A percentile compares a stretch with the other conserved stretches of the same genome.
These are phyloP conservation scores for Colletotrichum scovillei DNA, from an alignment of 2,329 filamentous ascomycete species.

Conservation along the genomic window DNA sequence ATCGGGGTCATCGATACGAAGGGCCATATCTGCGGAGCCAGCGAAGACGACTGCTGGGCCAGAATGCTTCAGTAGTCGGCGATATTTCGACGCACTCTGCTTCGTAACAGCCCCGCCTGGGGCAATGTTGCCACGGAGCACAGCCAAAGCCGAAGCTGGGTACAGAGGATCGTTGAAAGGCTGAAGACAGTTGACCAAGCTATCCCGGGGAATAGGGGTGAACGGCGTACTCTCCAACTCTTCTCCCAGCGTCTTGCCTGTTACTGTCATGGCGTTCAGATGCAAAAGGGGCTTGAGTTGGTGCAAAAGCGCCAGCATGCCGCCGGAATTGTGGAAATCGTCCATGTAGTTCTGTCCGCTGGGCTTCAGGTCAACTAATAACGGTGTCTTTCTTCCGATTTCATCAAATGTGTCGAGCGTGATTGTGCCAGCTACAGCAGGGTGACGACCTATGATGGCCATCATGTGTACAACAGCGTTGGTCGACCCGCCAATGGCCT, in stretches of 20 bases:
- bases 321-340: constrained; percentile 89
- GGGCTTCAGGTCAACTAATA: constrained; percentile 88
- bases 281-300: constrained; percentile 81
- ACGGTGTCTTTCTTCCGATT: constrained; percentile 80
- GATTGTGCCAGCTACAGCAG: constrained; percentile 71
- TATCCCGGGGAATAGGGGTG: constrained; percentile 55
- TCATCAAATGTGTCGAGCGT: constrained; percentile 83
- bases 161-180: constrained; percentile 76
- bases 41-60: constrained; percentile 72
- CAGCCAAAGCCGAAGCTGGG: constrained; percentile 80
- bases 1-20: constrained; percentile 64
- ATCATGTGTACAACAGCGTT: constrained; percentile 90
- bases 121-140: constrained; percentile 85
- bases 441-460: constrained; percentile 82
- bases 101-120: constrained; percentile 89
- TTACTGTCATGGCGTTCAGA: constrained; percentile 83
- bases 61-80: constrained; percentile 59
- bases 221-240: constrained; percentile 78
- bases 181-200: constrained; percentile 65
- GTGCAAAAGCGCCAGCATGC: constrained; percentile 84
- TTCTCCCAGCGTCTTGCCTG: constrained; percentile 83
- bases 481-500: constrained; percentile 86
- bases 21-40: constrained; percentile 80
- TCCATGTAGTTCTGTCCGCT: constrained; percentile 90
- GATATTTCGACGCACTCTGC: constrained; percentile 87